Conservation (phyloP, 2,329 filamentous ascomycete species). For the Penicillium sp. region DNA sequence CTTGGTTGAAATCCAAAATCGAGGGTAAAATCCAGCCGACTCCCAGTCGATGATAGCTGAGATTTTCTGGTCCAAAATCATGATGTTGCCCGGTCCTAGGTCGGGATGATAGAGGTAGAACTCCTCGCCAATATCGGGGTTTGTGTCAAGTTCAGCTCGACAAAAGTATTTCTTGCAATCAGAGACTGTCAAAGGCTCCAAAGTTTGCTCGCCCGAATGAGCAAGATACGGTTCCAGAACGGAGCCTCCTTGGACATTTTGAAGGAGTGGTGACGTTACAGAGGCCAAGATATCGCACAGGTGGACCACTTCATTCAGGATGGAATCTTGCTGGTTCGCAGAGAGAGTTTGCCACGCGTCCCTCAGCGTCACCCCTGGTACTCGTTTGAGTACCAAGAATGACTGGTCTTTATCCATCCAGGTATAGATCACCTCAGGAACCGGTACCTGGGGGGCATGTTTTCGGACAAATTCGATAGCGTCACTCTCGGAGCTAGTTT, state of each 20-base stretch:
- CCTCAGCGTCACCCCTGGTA: neutral
- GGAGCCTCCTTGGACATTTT: slow-evolving; percentile 1
- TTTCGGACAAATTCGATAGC: neutral
- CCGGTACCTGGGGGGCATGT: neutral
- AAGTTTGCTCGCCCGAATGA: neutral
- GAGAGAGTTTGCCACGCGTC: slow-evolving; percentile 1
- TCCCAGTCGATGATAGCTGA: slow-evolving; percentile 4
- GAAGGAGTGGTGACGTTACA: neutral
- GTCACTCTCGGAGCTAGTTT: neutral
- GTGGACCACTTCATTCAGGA: slow-evolving; percentile 1
- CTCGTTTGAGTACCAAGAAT: neutral
- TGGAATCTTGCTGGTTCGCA: neutral
- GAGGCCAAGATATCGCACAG: neutral
- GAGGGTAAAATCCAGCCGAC: slow-evolving; percentile 1
- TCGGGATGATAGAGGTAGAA: slow-evolving; percentile 4
- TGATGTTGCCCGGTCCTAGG: slow-evolving; percentile 3
- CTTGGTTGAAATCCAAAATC: slow-evolving; percentile 3
- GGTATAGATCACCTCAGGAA: slow-evolving; percentile 1
- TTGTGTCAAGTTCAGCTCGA: neutral
- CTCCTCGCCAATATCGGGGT: neutral
- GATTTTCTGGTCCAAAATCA: neutral
- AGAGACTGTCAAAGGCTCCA: neutral
- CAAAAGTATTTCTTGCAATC: slow-evolving; percentile 4
- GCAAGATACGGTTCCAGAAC: slow-evolving; percentile 2
- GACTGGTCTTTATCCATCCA: slow-evolving; percentile 1